A percentile compares a stretch with the other conserved stretches of the same genome.
phyloP scores from a whole-genome alignment of 768 basidiomycete genomes.

The Nevesoporus exiguus region DNA sequence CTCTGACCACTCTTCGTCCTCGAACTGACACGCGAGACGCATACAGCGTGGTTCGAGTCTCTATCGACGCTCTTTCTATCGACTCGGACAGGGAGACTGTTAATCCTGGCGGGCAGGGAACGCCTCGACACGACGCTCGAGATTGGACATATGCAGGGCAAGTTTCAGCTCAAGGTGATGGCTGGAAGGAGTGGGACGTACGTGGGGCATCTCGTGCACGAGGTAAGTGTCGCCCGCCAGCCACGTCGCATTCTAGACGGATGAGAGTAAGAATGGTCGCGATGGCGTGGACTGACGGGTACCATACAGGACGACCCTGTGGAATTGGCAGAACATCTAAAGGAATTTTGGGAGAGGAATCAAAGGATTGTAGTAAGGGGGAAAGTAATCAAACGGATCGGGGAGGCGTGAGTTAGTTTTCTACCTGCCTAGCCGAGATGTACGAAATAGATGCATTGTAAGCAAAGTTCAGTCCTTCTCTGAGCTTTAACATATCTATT shows the following conservation, averaged over 20 bases:
- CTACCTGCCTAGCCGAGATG: background rate
- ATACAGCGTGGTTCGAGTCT: conserved; percentile 86
- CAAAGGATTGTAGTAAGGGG: conserved; percentile 62
- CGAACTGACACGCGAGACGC: background rate
- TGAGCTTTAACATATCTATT: no score
- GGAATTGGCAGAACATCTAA: conserved; percentile 71
- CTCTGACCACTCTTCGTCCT: background rate
- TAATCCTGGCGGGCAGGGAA: conserved; percentile 91
- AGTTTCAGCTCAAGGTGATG: conserved; percentile 91
- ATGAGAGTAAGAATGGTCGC: background rate
- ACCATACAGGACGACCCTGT: conserved; percentile 78
- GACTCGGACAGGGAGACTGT: conserved; percentile 75
- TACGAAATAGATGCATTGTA: background rate
- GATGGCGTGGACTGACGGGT: background rate
- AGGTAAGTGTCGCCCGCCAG: conserved; percentile 47
- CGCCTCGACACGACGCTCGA: conserved; percentile 89
- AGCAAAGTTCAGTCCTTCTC: no score
- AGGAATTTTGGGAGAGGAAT: conserved; percentile 91
- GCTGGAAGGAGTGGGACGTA: conserved; percentile 38
- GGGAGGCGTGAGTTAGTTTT: conserved; percentile 35
- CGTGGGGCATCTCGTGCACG: conserved; percentile 93
- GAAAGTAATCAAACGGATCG: conserved; percentile 49
- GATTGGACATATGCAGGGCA: conserved; percentile 96
- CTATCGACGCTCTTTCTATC: conserved; percentile 78
- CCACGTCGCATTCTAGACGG: background rate